phyloP scores from a whole-genome alignment of 2,329 filamentous ascomycete species.

The Xylaria hypoxylon region DNA sequence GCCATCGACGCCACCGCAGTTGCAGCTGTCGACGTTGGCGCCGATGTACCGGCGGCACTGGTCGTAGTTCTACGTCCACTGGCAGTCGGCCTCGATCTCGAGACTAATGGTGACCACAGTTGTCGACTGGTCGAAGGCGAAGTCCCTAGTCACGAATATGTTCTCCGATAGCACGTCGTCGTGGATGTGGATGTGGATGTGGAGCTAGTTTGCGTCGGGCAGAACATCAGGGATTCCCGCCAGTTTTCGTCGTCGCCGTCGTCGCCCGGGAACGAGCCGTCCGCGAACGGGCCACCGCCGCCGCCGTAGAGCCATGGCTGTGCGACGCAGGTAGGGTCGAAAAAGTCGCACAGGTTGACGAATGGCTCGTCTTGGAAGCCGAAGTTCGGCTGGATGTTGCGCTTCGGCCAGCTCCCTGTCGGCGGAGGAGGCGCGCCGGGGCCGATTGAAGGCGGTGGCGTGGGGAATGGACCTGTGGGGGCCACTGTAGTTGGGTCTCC shows the following conservation, averaged over 20 bases:
- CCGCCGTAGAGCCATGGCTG: conserved; percentile 2
- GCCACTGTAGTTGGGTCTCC: not conserved
- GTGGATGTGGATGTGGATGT: not conserved
- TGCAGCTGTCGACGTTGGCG: conserved; percentile 8
- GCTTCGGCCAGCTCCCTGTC: conserved; percentile 3
- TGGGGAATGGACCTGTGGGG: conserved; percentile 5
- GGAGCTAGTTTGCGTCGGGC: not conserved
- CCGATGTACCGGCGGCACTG: not conserved
- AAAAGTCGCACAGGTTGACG: not conserved
- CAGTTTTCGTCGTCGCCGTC: conserved; percentile 6
- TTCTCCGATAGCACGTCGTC: not conserved
- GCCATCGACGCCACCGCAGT: conserved; percentile 5
- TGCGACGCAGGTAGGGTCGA: no score
- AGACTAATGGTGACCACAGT: not conserved
- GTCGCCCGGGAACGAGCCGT: no score
- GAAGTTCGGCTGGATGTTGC: not conserved
- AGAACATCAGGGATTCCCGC: not conserved
- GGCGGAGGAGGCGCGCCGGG: conserved; percentile 6
- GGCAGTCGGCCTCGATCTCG: not conserved
- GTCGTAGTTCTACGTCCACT: conserved; percentile 1
- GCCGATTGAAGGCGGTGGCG: conserved; percentile 9
- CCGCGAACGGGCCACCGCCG: not conserved
- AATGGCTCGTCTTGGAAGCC: not conserved
- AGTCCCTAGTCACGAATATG: not conserved
- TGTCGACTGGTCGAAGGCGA: not conserved